Conservation (phyloP, 257 asterid genomes). For the Forsythia suspensa region DNA sequence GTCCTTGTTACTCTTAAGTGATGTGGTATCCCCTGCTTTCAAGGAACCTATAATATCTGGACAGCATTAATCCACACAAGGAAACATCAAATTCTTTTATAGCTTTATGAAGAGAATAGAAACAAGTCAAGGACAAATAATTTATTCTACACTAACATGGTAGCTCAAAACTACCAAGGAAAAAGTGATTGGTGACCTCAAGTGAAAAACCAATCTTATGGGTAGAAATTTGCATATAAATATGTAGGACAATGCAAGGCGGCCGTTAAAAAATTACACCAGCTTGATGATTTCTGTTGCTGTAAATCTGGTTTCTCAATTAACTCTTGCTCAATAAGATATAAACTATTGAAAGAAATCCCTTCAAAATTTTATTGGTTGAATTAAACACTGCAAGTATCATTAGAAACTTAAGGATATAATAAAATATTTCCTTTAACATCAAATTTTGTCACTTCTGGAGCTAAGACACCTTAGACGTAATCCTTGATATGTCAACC, state of each 20-base stretch:
- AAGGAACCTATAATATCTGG: not conserved
- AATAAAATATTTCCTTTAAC: not conserved
- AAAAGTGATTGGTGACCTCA: not conserved
- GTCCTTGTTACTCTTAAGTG: not conserved
- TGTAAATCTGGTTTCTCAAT: not conserved
- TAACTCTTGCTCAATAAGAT: not conserved
- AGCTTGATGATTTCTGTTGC: not conserved
- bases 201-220: not conserved
- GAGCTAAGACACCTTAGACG: not conserved
- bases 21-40: not conserved
- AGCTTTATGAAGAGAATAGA: not conserved
- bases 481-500: not conserved
- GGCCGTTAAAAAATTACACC: not conserved
- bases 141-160: not conserved
- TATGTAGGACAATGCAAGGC: not conserved
- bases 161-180: not conserved
- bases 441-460: not conserved
- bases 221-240: not conserved
- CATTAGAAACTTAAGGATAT: not conserved
- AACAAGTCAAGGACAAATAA: not conserved
- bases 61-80: not conserved
- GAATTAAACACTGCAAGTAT: not conserved
- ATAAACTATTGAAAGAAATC: not conserved
- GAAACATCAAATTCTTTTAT: not conserved
- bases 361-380: not conserved